These are phyloP conservation scores for Cicer pinnatifidum DNA, from an alignment of 306 rosid species.

Conservation along the genomic window DNA sequence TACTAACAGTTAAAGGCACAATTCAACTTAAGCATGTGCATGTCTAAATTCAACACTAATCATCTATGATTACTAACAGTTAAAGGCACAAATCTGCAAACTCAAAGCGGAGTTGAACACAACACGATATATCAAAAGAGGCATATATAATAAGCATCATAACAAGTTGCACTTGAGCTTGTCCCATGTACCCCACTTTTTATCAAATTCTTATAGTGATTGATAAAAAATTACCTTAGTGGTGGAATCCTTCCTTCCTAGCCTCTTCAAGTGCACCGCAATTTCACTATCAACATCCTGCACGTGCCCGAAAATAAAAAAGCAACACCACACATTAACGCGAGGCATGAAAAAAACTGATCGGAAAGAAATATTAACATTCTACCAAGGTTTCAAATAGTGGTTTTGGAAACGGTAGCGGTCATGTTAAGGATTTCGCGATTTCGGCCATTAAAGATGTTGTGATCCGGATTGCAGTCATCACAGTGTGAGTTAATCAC, in stretches of 20 bases:
- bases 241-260: slow-evolving; percentile 87
- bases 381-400: not conserved
- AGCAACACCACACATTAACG: not conserved
- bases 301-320: slow-evolving; percentile 15
- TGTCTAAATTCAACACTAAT: not conserved
- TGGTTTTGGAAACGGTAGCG: no score
- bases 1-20: no score
- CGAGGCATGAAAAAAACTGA: not conserved
- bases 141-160: slow-evolving; percentile 1
- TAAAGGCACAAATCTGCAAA: slow-evolving; percentile 1
- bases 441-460: no score
- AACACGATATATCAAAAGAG: slow-evolving; percentile 4
- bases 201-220: slow-evolving; percentile 10
- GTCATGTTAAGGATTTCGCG: no score
- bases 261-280: slow-evolving; percentile 88
- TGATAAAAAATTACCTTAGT: slow-evolving; percentile 71
- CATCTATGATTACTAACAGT: slow-evolving; percentile 18
- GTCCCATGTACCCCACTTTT: not conserved
- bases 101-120: slow-evolving; percentile 1
- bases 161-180: slow-evolving; percentile 19
- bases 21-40: slow-evolving; percentile 16
- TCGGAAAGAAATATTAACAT: slow-evolving; percentile 7
- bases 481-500: no score
- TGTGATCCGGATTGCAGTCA: no score
- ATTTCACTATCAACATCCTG: slow-evolving; percentile 91